Conservation (phyloP, 192 early-diverging fungal species). For the Entomortierella lignicola region DNA sequence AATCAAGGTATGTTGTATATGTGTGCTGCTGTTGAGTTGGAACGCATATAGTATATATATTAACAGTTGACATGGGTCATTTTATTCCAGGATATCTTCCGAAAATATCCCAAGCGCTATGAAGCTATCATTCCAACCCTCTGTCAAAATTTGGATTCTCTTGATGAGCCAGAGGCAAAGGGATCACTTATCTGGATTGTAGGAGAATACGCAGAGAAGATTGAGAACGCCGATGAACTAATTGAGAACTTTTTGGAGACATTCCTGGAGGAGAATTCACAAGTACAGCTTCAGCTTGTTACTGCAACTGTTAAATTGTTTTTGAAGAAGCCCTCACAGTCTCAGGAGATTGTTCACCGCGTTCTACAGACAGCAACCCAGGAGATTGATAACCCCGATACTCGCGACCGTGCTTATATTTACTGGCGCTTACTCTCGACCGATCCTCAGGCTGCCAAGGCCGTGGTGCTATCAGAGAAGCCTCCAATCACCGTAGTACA, state of each 20-base stretch:
- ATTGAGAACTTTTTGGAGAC: constrained; percentile 83
- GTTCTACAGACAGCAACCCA: constrained; percentile 90
- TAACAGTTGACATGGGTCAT: no score
- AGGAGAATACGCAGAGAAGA: constrained; percentile 94
- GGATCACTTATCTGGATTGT: constrained; percentile 96
- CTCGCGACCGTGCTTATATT: constrained; percentile 95
- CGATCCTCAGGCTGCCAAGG: constrained; percentile 94
- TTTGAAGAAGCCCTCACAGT: constrained; percentile 87
- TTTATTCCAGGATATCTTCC: constrained; percentile 80
- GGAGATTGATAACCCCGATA: constrained; percentile 93
- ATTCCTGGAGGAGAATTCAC: constrained; percentile 86
- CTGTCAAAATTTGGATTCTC: constrained; percentile 89
- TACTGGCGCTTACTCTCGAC: constrained; percentile 98
- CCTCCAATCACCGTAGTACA: constrained; percentile 85
- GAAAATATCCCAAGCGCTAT: constrained; percentile 92
- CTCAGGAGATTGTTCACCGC: constrained; percentile 89
- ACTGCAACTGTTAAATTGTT: constrained; percentile 95
- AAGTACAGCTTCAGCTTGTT: constrained; percentile 93
- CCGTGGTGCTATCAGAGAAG: constrained; percentile 91
- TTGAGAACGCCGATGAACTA: constrained; percentile 85
- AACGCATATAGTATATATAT: no score
- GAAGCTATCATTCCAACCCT: constrained; percentile 87
- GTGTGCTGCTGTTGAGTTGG: no score
- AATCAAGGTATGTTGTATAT: constrained; percentile 83
- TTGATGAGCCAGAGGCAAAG: constrained; percentile 93